Evolutionary conservation across 2,329 filamentous ascomycete species (phyloP), one percentile per base, ranked within the genome.

Genomic region (Fusarium bulbicola): DNA sequence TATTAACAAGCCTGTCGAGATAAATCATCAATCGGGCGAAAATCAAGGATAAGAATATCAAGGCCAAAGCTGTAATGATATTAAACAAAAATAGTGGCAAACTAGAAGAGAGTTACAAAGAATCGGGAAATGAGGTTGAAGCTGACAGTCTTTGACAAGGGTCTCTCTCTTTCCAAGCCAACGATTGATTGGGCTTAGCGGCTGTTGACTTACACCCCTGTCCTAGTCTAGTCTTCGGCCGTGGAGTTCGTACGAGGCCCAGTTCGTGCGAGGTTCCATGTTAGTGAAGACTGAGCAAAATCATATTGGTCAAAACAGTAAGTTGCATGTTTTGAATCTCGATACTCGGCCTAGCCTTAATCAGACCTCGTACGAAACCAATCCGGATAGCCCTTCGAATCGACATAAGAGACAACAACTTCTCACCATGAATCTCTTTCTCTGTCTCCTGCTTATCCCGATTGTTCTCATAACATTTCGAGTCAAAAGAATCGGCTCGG

Each of bases 241-340:
- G 43, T 4, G 6, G 6, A 46, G 21, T 60, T 60, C 47, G 58
- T 60, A 21, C 58, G 58, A 60, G 58, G 14, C 18, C 36, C 2
- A 34, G 39, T 53, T 60, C 58, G 58, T 60, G 24, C 58, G 46
- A 60, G 34, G 24, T 28, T 42, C 28, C 43, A 46, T 46, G 24
- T 24, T 30, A 53, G 32, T n/a, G 11, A 60, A 21, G 16, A 13
- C n/a, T 11, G 13, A 47, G 18, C 3, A 26, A 15, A 21, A 28
- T 28, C 43, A 21, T 46, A 28, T 46, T 46, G 43, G 43, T 7
- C 43, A 15, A 28, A 12, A 46, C 4, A 46, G 18, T 21, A 46
- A 28, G 26, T 46, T 46, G 4, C 8, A 28, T 11, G 18, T 7
- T 15, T 10, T 46, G 13, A 46, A 11, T 46, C 24, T 46, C 18